phyloP scores from a whole-genome alignment of 208 protist species.

The Trypanosoma melophagium region DNA sequence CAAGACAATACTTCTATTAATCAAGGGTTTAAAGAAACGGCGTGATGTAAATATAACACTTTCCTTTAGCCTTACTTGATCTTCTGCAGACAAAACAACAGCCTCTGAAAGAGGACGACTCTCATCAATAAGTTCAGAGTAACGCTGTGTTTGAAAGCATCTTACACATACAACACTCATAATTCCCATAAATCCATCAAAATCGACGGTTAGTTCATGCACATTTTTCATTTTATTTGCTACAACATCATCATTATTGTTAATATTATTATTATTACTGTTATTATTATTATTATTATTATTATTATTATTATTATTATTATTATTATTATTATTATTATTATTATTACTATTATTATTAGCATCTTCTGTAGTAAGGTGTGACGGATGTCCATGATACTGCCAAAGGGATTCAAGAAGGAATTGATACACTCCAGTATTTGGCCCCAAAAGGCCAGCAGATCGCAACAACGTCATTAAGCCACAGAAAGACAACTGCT shows the following conservation, averaged over 20 bases:
- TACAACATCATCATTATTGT: neutral
- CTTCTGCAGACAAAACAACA: constrained; percentile 70
- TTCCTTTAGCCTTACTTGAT: constrained; percentile 55
- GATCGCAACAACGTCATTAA: constrained; percentile 64
- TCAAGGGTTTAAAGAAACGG: constrained; percentile 61
- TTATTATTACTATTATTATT: too few relatives aligned
- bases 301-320: neutral
- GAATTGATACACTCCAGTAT: constrained; percentile 68
- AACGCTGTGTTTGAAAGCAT: constrained; percentile 67
- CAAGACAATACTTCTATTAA: constrained; percentile 51
- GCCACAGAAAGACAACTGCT: constrained; percentile 49
- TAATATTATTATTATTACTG: too few relatives aligned
- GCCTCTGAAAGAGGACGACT: constrained; percentile 33
- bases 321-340: neutral
- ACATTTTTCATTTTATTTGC: constrained; percentile 4
- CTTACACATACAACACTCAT: constrained; percentile 87
- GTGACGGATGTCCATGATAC: constrained; percentile 19
- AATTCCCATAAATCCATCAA: constrained; percentile 79
- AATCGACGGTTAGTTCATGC: constrained; percentile 41
- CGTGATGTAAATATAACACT: constrained; percentile 65
- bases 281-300: neutral
- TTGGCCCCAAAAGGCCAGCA: constrained; percentile 52
- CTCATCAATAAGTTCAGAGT: constrained; percentile 32
- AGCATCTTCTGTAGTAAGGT: neutral
- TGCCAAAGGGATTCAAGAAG: constrained; percentile 75